Base-by-base conservation (phyloP, 2,329 filamentous ascomycete species). In the Pestalotiopsis fici region DNA sequence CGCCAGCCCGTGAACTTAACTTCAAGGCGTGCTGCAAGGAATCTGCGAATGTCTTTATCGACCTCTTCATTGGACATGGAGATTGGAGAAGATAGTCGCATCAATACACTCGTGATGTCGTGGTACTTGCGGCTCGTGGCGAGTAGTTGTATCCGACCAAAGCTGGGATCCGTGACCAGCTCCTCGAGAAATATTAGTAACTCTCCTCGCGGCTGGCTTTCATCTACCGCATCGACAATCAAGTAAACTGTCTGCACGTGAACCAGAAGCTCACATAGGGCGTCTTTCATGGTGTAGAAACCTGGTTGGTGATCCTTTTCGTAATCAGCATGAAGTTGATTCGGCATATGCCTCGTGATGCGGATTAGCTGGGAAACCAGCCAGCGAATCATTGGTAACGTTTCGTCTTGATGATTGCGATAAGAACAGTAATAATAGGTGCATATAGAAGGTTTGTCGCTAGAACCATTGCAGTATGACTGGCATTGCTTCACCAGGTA, bases 391-490 rank as follows among this genome's bases (percentile, higher is more conserved):
- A 78, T 70, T 1, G 73, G 68, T 1, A 65, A 27, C 1, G 76
- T 71, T 63, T 78, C 76, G n/a, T 78, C 76, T 13, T 72, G 72
- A 11, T 69, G 59, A 15, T 73, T 71, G 25, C 72, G 71, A 31
- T 75, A 69, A 21, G 73, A 71, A 56, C 76, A 78, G 54, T 79
- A 78, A 31, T 78, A 79, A 59, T 76, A 78, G n/a, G 25, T 18
- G 1, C 56, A 59, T 0, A 31, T 0, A 7, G 25, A 25, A 1
- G 18, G n/a, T 25, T 15, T 59, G 11, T n/a, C 25, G 21, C 68
- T 68, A 59, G 55, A 72, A 0, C 71, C 69, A 4, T 39, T 47
- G 61, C 72, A 74, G 39, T 67, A 66, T 12, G 3, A 47, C 0
- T 69, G 71, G 25, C 71, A 59, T 13, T 59, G 57, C 37, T 76